Evolutionary conservation across 2,329 filamentous ascomycete species (phyloP), one percentile per base, ranked within the genome.

Genomic region (Chrysoporthe austroafricana): DNA sequence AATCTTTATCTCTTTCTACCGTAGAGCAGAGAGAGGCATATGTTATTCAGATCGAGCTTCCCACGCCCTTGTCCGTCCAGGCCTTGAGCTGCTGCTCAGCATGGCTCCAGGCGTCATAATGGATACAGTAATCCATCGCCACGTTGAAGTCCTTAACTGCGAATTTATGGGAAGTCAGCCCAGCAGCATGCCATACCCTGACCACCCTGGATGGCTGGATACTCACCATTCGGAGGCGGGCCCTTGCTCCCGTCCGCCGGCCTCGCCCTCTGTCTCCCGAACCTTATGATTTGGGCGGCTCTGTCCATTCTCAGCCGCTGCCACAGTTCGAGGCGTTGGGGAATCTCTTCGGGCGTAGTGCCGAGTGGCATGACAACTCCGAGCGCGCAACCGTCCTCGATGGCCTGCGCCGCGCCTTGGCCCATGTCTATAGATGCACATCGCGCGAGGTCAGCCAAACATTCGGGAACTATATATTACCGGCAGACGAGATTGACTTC

Each of bases 401-500:
- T 60, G 39, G 68, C 68, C 43, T 69, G 68, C 16, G 68, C 68
- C 9, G 68, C 68, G n/a, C 68, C 68, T 48, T 69, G 68, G n/a
- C 68, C 68, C 58, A 69, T 52, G 32, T 69, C 65, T 69, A 32
- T 48, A 36, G 4, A 46, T 4, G 26, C 42, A 32, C 16, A 43
- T 46, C 44, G 44, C 6, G 54, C 18, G 13, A 14, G 1, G 39
- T 42, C 36, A 26, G 34, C 13, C n/a, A 60, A 4, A 11, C 42
- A 9, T 4, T 7, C 21, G 16, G 5, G 36, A 3, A 57, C 26
- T 32, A 18, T 36, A 36, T n/a, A n/a, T 3, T 9, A 14, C 26
- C 8, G 13, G 26, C 14, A 42, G 34, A 39, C 7, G 21, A n/a
- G 44, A 42, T 14, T 2, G 39, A 63, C 21, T 34, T 67, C 63